Conservation (phyloP, 2,329 filamentous ascomycete species). For the Fusarium neocosmosporiellum region DNA sequence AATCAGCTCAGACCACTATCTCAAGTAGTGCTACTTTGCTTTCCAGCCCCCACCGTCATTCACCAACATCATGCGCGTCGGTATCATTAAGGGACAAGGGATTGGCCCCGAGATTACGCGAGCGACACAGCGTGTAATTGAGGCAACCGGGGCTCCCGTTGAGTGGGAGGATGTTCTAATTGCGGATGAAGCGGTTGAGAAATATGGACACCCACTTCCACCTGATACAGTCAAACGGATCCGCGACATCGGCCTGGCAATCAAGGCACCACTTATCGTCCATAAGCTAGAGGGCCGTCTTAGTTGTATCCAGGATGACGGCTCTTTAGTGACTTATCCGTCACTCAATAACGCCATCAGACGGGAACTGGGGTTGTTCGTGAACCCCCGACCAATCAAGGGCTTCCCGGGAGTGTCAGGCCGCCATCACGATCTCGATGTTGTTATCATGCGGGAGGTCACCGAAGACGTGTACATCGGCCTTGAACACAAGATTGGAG, state of each 20-base stretch:
- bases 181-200: conserved; percentile 4
- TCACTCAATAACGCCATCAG: conserved; percentile 17
- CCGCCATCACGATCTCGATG: not conserved
- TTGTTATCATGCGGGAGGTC: conserved; percentile 16
- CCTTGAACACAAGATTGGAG: conserved; percentile 3
- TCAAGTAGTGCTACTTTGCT: not conserved
- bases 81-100: conserved; percentile 6
- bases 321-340: not conserved
- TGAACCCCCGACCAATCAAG: conserved; percentile 7
- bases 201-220: conserved; percentile 8
- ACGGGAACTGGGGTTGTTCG: conserved; percentile 7
- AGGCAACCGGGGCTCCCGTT: conserved; percentile 2
- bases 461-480: conserved; percentile 12
- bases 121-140: conserved; percentile 5
- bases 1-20: not conserved
- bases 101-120: conserved; percentile 12
- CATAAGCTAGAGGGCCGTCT: conserved; percentile 10
- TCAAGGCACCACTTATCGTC: conserved; percentile 17
- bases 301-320: conserved; percentile 7
- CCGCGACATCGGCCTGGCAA: not conserved
- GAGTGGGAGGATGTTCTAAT: conserved; percentile 8
- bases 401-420: conserved; percentile 8
- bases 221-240: not conserved
- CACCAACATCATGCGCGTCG: conserved; percentile 5
- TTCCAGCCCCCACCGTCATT: not conserved